Conservation (phyloP, 1,139 yeast genomes). For the Nakaseomyces glabratus region DNA sequence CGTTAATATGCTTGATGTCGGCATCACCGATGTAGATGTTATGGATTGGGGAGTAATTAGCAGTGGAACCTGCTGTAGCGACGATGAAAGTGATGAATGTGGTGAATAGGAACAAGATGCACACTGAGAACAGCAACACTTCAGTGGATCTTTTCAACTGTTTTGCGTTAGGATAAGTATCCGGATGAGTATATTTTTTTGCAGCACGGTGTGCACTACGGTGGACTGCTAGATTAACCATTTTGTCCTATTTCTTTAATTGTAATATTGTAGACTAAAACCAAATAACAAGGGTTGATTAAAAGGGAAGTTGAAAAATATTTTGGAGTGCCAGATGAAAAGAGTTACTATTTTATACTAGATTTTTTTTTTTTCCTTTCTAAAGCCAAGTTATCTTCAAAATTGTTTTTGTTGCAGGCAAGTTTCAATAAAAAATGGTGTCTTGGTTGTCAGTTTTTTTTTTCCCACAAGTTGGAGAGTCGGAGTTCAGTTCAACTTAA, state of each 20-base stretch:
- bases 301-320: too few relatives aligned
- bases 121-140: conserved; percentile 2
- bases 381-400: too few relatives aligned
- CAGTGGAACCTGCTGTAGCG: conserved; percentile 25
- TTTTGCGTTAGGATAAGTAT: conserved; percentile 4
- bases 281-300: too few relatives aligned
- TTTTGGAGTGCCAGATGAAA: too few relatives aligned
- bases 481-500: too few relatives aligned
- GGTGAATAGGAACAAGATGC: conserved; percentile 20
- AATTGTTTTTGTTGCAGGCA: too few relatives aligned
- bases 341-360: too few relatives aligned
- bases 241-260: neutral
- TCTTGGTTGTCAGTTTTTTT: too few relatives aligned
- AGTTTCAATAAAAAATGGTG: too few relatives aligned
- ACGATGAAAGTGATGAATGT: conserved; percentile 21
- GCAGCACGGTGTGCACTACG: conserved; percentile 8
- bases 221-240: conserved; percentile 1
- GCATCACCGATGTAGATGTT: conserved; percentile 29
- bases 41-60: conserved; percentile 26
- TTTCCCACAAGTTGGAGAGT: too few relatives aligned
- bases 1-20: conserved; percentile 27
- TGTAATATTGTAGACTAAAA: too few relatives aligned
- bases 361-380: too few relatives aligned
- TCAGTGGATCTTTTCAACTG: conserved; percentile 1
- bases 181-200: conserved; percentile 7